Evolutionary conservation across 2,329 filamentous ascomycete genomes (phyloP).

Genomic region (Botrytis deweyae): DNA sequence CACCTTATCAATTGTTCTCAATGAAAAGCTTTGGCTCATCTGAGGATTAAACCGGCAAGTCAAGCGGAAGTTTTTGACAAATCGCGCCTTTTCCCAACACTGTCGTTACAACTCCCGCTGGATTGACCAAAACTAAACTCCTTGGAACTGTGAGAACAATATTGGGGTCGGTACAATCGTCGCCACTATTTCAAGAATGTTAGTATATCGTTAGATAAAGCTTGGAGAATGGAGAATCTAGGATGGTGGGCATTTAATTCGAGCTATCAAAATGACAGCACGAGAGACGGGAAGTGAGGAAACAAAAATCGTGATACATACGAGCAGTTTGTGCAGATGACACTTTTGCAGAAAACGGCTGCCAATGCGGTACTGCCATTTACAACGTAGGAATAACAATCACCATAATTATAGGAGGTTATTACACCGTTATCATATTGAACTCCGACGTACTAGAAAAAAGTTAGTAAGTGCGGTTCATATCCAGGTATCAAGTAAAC

Average conservation of each 20-base stretch:
- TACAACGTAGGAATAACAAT: constrained; percentile 3
- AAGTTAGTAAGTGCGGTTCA: background rate
- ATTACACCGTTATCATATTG: background rate
- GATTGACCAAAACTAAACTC: background rate
- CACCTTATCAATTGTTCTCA: background rate
- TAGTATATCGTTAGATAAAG: background rate
- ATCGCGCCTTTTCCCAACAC: background rate
- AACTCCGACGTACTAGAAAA: background rate
- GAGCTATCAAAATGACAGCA: background rate
- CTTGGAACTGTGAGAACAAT: background rate
- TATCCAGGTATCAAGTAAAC: background rate
- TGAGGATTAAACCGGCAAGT: background rate
- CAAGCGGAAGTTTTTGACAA: background rate
- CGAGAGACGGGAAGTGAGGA: background rate
- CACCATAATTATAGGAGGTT: background rate
- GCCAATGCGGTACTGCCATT: background rate
- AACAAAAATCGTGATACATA: background rate
- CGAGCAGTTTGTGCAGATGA: background rate
- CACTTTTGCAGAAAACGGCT: constrained; percentile 10
- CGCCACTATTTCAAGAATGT: background rate
- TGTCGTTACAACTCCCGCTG: background rate
- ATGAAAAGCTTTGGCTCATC: background rate
- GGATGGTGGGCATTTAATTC: rapidly evolving
- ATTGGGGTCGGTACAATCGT: background rate
- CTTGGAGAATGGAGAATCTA: background rate